Percentiles rank a stretch among this genome's conserved stretches.
These are phyloP conservation scores for Pseudotsuga menziesii DNA, from an alignment of 75 land plant species.

Conservation along the genomic window DNA sequence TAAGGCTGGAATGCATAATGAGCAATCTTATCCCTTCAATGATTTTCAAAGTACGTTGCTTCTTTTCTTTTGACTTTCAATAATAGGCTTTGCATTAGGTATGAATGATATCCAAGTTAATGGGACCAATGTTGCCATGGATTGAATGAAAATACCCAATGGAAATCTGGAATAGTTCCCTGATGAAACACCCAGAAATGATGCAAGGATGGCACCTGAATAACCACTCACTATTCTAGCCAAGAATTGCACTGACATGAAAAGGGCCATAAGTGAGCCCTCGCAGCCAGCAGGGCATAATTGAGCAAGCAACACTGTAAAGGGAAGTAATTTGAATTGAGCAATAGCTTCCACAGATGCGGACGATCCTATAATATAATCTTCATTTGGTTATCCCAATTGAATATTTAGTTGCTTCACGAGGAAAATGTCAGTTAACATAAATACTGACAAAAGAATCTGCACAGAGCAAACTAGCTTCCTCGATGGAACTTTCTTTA, in stretches of 20 bases:
- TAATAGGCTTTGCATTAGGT: slow-evolving; percentile 24
- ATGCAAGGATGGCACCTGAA: slow-evolving; percentile 53
- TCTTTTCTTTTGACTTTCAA: background rate
- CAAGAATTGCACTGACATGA: slow-evolving; percentile 61
- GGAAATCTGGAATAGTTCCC: slow-evolving; percentile 55
- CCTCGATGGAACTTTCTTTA: slow-evolving; percentile 53
- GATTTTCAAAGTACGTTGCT: background rate
- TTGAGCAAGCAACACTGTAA: slow-evolving; percentile 61
- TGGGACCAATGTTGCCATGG: slow-evolving; percentile 63
- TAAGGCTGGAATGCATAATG: background rate
- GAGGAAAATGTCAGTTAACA: slow-evolving; percentile 63
- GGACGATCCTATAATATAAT: slow-evolving; percentile 65
- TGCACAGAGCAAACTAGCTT: slow-evolving; percentile 48
- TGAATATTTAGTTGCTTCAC: slow-evolving; percentile 61
- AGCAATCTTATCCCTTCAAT: background rate
- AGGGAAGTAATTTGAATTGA: slow-evolving; percentile 75
- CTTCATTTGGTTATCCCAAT: slow-evolving; percentile 68
- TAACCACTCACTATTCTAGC: slow-evolving; percentile 69
- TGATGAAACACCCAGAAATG: slow-evolving; percentile 45
- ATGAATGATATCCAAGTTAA: slow-evolving; percentile 55
- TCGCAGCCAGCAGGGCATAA: slow-evolving; percentile 72
- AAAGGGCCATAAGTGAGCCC: slow-evolving; percentile 71
- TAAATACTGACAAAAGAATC: slow-evolving; percentile 44
- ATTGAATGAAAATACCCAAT: slow-evolving; percentile 60
- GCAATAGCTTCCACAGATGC: slow-evolving; percentile 81